phyloP scores from a whole-genome alignment of 805 yeast genomes.

The Grigorovia yakushimaensis region DNA sequence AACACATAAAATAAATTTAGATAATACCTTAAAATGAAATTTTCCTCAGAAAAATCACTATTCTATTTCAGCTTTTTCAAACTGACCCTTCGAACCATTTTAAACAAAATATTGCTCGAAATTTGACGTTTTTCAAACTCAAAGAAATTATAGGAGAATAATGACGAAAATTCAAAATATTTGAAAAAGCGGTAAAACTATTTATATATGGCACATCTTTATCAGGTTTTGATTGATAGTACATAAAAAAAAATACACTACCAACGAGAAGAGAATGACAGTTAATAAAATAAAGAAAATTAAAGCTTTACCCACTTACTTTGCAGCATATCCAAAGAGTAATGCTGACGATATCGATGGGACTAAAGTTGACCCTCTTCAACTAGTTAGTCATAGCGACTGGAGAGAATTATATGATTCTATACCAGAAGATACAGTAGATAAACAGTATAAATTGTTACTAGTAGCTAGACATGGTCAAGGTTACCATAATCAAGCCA shows the following conservation, averaged over 20 bases:
- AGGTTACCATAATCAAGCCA: slow-evolving; percentile 52
- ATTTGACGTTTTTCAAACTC: too few relatives aligned
- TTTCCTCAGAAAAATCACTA: too few relatives aligned
- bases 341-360: slow-evolving; percentile 6
- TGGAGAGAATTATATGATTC: slow-evolving; percentile 17
- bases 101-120: too few relatives aligned
- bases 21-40: too few relatives aligned
- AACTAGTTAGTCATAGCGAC: slow-evolving; percentile 8
- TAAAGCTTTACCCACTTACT: slow-evolving; percentile 20
- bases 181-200: too few relatives aligned
- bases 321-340: slow-evolving; percentile 10
- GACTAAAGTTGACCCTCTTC: slow-evolving; percentile 12
- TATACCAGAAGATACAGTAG: slow-evolving; percentile 14
- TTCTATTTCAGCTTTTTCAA: too few relatives aligned
- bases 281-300: neutral
- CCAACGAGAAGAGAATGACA: neutral
- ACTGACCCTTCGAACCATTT: too few relatives aligned
- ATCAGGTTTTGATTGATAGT: neutral
- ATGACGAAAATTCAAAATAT: too few relatives aligned
- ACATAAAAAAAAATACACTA: neutral
- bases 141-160: too few relatives aligned
- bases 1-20: too few relatives aligned
- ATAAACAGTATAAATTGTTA: slow-evolving; percentile 13
- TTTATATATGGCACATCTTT: too few relatives aligned
- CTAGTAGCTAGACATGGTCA: slow-evolving; percentile 50